Base-by-base conservation (phyloP, 192 early-diverging fungal species). In the Coemansia sp. region DNA sequence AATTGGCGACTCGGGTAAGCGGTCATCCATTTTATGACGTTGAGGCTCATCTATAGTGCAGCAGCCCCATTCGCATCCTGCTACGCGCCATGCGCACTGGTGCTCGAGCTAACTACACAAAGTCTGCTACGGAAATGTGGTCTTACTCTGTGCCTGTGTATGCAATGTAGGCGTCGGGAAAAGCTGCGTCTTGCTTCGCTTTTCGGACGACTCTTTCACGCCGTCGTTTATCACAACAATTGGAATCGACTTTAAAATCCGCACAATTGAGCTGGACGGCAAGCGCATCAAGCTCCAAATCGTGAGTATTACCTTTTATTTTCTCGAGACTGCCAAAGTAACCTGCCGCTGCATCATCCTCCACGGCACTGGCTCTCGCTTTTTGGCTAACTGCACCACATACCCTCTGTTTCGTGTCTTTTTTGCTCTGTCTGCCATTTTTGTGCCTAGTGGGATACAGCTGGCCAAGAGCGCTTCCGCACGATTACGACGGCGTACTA, bases 401-500 rank as follows among this genome's bases (percentile, higher is more conserved):
- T 43, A 13, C 42, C 5, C n/a, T 33, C 18, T 23, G 28, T 28
- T 13, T 64, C 53, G 23, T 64, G 35, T 24, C 18, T 39, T 39
- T 58, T 14, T 43, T 28, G 16, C 38, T 42, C 7, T 57, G 11
- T 10, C 14, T 13, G 4, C 20, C 20, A 10, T 36, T 9, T 10
- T 58, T 57, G 7, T 51, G 6, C 34, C 67, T 74, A 74, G 72
- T 99, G 97, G 97, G 96, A 99, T 83, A 99, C 96, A 7, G 96
- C 96, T 24, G 95, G 97, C 42, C 97, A 98, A 85, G 97, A 99
- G 77, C 91, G 97, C 60, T 99, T 97, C 87, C 90, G 97, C 70
- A 99, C 95, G 42, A 99, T 99, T 64, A 99, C 95, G 11, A 98
- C 95, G 91, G 95, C 95, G 40, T 99, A 99, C 85, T 99, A 99